Evolutionary conservation across 176 grass and related monocot species (phyloP).

Genomic region (Aegilops umbellulata): DNA sequence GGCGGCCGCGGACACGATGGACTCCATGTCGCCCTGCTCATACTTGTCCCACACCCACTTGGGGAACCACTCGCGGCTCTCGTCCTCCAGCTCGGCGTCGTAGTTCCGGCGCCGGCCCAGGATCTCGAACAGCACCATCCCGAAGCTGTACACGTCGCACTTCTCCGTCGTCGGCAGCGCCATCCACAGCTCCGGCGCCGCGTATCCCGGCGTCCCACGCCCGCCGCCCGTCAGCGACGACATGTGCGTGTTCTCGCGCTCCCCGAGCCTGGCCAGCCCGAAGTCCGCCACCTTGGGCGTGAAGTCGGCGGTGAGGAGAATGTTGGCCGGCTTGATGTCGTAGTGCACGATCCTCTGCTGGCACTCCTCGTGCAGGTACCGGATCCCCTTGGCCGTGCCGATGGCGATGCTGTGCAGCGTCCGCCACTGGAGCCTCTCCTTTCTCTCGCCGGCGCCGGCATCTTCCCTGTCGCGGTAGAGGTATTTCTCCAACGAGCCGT

Average conservation of each 20-base stretch:
- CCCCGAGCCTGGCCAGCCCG: conserved; percentile 43
- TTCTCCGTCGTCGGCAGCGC: conserved; percentile 48
- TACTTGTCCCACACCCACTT: conserved; percentile 64
- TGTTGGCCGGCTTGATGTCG: conserved; percentile 69
- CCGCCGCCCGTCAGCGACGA: conserved; percentile 38
- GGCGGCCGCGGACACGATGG: conserved; percentile 1
- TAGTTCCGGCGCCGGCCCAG: conserved; percentile 60
- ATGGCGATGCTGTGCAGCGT: conserved; percentile 46
- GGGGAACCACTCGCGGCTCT: conserved; percentile 69
- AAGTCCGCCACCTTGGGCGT: conserved; percentile 69
- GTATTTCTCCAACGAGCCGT: conserved; percentile 63
- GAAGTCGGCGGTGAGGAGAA: conserved; percentile 44
- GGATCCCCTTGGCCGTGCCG: conserved; percentile 64
- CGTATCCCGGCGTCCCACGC: conserved; percentile 57
- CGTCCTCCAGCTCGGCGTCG: background rate
- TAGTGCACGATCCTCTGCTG: conserved; percentile 69
- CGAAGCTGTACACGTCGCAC: conserved; percentile 64
- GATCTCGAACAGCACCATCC: conserved; percentile 56
- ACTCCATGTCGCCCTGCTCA: conserved; percentile 30
- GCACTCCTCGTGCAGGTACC: conserved; percentile 76
- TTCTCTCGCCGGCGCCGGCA: background rate
- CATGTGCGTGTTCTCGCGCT: conserved; percentile 32
- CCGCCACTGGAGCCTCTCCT: conserved; percentile 25
- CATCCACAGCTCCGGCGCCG: conserved; percentile 74
- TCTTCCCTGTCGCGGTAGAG: conserved; percentile 19